phyloP scores from a whole-genome alignment of 2,329 filamentous ascomycete species.

The Aspergillus clavatus region DNA sequence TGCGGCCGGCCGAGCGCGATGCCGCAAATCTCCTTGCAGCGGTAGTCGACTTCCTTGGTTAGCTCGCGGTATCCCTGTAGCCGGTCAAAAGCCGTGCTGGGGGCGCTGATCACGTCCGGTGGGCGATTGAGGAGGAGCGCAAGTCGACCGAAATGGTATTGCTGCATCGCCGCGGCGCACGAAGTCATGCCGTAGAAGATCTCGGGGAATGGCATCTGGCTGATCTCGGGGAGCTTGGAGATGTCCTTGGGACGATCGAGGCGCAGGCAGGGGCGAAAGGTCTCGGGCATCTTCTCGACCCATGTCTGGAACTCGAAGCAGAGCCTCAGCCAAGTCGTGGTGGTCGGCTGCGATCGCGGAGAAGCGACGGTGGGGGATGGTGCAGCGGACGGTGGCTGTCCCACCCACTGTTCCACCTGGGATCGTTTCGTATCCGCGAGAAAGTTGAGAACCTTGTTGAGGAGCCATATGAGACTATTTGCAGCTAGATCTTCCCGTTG shows the following conservation, averaged over 20 bases:
- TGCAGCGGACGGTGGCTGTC: conserved; percentile 33
- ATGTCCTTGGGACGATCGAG: conserved; percentile 37
- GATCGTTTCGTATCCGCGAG: conserved; percentile 54
- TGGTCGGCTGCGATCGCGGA: conserved; percentile 42
- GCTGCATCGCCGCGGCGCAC: conserved; percentile 60
- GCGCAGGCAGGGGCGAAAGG: conserved; percentile 52
- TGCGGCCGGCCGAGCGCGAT: conserved; percentile 54
- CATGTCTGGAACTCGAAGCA: conserved; percentile 53
- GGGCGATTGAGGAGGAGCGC: conserved; percentile 58
- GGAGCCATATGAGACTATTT: conserved; percentile 59
- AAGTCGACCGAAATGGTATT: conserved; percentile 61
- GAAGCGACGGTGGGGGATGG: conserved; percentile 19
- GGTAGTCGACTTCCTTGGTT: conserved; percentile 50
- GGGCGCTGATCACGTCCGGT: conserved; percentile 50
- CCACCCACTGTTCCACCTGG: conserved; percentile 32
- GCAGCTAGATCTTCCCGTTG: conserved; percentile 55
- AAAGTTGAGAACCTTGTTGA: conserved; percentile 60
- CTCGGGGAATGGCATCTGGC: conserved; percentile 45
- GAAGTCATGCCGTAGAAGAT: conserved; percentile 59
- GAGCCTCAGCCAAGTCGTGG: conserved; percentile 51
- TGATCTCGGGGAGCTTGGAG: conserved; percentile 28
- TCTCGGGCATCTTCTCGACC: conserved; percentile 54
- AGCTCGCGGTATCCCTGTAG: conserved; percentile 55
- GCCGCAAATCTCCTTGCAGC: conserved; percentile 55
- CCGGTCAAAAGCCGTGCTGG: conserved; percentile 50